Conservation (phyloP, 805 yeast species). For the Kodamaea kakaduensis region DNA sequence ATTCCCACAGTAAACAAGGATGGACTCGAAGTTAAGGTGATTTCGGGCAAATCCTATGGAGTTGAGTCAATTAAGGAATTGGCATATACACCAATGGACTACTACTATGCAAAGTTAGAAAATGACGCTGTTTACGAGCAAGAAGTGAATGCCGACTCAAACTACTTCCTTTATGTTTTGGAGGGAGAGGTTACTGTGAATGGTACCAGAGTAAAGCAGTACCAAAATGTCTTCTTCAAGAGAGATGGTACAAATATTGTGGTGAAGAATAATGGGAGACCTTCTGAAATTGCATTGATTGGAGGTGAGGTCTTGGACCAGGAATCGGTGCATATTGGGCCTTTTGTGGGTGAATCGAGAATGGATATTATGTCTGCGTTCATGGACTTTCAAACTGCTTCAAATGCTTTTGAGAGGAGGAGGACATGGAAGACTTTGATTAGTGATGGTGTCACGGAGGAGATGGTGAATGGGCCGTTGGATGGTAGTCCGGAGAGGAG, state of each 20-base stretch:
- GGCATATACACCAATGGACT: conserved; percentile 79
- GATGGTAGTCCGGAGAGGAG: conserved; percentile 21
- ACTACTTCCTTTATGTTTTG: conserved; percentile 65
- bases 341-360: conserved; percentile 74
- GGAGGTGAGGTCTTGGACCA: conserved; percentile 77
- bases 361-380: conserved; percentile 69
- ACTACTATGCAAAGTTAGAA: conserved; percentile 59
- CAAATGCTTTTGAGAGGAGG: conserved; percentile 64
- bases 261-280: conserved; percentile 37
- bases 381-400: conserved; percentile 62
- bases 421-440: conserved; percentile 58
- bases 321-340: conserved; percentile 85
- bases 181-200: conserved; percentile 52
- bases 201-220: conserved; percentile 37
- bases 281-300: conserved; percentile 61
- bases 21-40: conserved; percentile 60
- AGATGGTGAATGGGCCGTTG: conserved; percentile 38
- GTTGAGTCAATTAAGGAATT: conserved; percentile 66
- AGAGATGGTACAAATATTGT: conserved; percentile 54
- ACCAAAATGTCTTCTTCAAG: conserved; percentile 60
- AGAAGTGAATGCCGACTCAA: conserved; percentile 54
- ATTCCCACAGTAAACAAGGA: conserved; percentile 71
- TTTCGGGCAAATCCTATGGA: conserved; percentile 75
- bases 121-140: conserved; percentile 67
- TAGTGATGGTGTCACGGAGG: conserved; percentile 40